Conservation (phyloP, 108 stramenopile genomes). For the Schizochytrium sp. region DNA sequence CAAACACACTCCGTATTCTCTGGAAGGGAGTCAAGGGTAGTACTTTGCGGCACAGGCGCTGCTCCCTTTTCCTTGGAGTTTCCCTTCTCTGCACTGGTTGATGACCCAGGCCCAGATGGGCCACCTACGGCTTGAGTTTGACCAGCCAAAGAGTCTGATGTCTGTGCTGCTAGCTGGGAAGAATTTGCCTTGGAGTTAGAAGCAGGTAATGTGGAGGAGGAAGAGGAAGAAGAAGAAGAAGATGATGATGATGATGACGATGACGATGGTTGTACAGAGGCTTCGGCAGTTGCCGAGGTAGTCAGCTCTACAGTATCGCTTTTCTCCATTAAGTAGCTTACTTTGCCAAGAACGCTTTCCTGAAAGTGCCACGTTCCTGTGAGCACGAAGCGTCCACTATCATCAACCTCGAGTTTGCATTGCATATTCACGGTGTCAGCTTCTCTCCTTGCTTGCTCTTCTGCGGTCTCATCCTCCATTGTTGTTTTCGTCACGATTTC, state of each 20-base stretch:
- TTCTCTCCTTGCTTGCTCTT: background rate
- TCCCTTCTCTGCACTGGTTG: background rate
- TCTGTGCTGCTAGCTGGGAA: background rate
- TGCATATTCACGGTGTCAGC: background rate
- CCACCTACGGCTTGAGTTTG: background rate
- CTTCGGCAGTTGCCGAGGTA: too few species aligned
- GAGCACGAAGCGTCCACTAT: background rate
- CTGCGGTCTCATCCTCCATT: too few species aligned
- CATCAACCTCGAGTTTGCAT: background rate
- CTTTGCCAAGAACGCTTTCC: background rate
- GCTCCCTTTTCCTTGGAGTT: background rate
- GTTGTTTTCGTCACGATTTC: too few species aligned
- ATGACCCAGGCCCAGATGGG: background rate
- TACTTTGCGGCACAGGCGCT: background rate
- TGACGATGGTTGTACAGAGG: too few species aligned
- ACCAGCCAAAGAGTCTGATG: background rate
- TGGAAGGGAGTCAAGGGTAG: background rate
- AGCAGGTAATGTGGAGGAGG: too few species aligned
- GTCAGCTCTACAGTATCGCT: background rate
- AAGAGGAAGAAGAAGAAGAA: too few species aligned
- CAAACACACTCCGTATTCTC: constrained; percentile 34
- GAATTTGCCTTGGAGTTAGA: too few species aligned
- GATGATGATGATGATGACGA: too few species aligned
- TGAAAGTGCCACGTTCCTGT: constrained; percentile 5
- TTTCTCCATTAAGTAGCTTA: constrained; percentile 3